Percentiles rank a stretch among this genome's conserved stretches.
These are phyloP conservation scores for Sextonia rubra DNA, from an alignment of 164 flowering plant species.

Conservation along the genomic window DNA sequence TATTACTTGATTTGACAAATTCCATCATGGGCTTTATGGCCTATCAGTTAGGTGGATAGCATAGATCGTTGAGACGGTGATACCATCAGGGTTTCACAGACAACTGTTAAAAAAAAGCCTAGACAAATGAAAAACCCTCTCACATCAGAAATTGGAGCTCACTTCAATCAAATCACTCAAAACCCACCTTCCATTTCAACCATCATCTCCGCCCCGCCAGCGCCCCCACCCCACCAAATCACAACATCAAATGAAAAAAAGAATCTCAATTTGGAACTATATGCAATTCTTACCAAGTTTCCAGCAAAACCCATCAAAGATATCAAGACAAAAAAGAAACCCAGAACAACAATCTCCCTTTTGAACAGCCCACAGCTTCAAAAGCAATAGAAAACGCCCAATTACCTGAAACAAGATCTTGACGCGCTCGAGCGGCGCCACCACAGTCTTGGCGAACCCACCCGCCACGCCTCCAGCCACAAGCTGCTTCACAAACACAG, in stretches of 20 bases:
- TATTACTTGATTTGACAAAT: too few species aligned
- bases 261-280: neutral
- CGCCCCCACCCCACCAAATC: neutral
- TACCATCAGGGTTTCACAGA: neutral
- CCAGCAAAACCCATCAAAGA: neutral
- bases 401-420: conserved; percentile 91
- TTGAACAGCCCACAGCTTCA: neutral
- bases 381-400: neutral
- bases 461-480: conserved; percentile 96
- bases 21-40: too few species aligned
- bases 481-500: conserved; percentile 75
- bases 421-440: conserved; percentile 96
- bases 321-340: neutral
- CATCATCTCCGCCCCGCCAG: neutral
- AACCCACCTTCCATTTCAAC: neutral
- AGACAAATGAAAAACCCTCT: neutral
- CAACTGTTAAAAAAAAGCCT: neutral
- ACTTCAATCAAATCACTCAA: neutral
- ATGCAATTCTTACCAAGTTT: neutral
- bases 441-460: conserved; percentile 78
- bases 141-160: neutral
- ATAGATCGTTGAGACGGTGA: neutral
- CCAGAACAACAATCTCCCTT: neutral
- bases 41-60: too few species aligned
- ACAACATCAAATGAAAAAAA: neutral